Conservation (phyloP, 768 basidiomycete species). For the Pisolithus sp. region DNA sequence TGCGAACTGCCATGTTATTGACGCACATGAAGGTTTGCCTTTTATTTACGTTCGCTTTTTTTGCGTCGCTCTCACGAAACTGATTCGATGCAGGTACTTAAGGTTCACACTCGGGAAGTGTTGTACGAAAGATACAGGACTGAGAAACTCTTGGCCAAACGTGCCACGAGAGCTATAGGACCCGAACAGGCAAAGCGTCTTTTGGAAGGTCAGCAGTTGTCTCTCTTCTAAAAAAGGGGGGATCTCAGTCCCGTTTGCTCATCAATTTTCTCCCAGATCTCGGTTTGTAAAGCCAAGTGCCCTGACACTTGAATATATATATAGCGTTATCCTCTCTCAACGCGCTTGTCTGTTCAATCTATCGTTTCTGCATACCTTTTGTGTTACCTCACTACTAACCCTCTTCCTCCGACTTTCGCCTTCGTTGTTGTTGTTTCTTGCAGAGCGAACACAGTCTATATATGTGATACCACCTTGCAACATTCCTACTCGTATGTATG, state of each 20-base stretch:
- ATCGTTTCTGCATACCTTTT: constrained; percentile 7
- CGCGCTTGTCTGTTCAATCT: constrained; percentile 10
- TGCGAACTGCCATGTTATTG: constrained; percentile 78
- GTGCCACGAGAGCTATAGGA: constrained; percentile 73
- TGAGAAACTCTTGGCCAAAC: constrained; percentile 81
- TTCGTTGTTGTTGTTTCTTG: constrained; percentile 1
- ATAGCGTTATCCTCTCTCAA: constrained; percentile 11
- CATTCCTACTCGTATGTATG: constrained; percentile 8
- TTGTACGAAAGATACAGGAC: constrained; percentile 92
- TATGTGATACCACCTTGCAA: constrained; percentile 14
- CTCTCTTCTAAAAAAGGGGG: constrained; percentile 9
- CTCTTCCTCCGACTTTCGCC: not conserved
- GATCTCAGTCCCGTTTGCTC: constrained; percentile 13
- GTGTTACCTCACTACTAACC: constrained; percentile 1
- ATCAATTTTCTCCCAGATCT: constrained; percentile 32
- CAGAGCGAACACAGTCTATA: not conserved
- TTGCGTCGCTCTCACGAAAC: not conserved
- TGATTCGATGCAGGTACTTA: constrained; percentile 54
- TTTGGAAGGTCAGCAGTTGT: constrained; percentile 52
- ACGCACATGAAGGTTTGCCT: constrained; percentile 74
- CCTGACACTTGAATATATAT: constrained; percentile 12
- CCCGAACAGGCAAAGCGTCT: constrained; percentile 68
- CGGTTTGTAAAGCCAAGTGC: constrained; percentile 33
- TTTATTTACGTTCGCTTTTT: constrained; percentile 14
- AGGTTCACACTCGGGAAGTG: constrained; percentile 79